Base-by-base conservation (phyloP, 2,329 filamentous ascomycete species). In the Calonectria pseudoturangicola region DNA sequence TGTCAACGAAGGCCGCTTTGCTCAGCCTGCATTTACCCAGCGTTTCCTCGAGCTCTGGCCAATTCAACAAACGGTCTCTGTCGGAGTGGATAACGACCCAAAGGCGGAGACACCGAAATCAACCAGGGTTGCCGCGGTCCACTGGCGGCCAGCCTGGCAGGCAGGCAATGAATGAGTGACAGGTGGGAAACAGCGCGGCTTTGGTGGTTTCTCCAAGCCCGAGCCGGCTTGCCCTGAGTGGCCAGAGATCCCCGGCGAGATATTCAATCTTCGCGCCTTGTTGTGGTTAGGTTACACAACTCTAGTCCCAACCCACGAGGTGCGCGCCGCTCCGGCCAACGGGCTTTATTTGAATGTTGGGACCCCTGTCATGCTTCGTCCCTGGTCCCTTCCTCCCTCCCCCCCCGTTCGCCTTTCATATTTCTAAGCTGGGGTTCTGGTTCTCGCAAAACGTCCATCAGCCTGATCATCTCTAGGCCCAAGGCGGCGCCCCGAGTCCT, bases 251-350 rank as follows among this genome's bases (percentile, higher is more conserved):
- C 54, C 36, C 54, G 54, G 21, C 36, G 33, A 39, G 54, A 60
- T 60, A 60, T 60, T 60, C 54, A 36, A 60, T 60, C 39, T 60
- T 60, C 54, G 54, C 54, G 36, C 54, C 54, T 60, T 60, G 54
- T 60, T 60, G 21, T 21, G 36, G 54, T 60, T 60, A 60, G 54
- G 54, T 18, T 54, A 30, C 50, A 54, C 50, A 30, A 60, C 33
- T 60, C 54, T 36, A 60, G 33, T 39, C 33, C n/a, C 30, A 60
- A 39, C 54, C 54, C 36, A 60, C 33, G 54, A 36, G 33, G 54
- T 39, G 13, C 33, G 25, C 39, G 36, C 33, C 33, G 18, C 45
- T 21, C 45, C 45, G 45, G 45, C 45, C 45, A 48, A 48, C 45
- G 45, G 18, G 45, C 45, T 60, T 21, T 60, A 60, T 60, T 60